Conservation (phyloP, 768 basidiomycete species). For the Phylloporus sp. region DNA sequence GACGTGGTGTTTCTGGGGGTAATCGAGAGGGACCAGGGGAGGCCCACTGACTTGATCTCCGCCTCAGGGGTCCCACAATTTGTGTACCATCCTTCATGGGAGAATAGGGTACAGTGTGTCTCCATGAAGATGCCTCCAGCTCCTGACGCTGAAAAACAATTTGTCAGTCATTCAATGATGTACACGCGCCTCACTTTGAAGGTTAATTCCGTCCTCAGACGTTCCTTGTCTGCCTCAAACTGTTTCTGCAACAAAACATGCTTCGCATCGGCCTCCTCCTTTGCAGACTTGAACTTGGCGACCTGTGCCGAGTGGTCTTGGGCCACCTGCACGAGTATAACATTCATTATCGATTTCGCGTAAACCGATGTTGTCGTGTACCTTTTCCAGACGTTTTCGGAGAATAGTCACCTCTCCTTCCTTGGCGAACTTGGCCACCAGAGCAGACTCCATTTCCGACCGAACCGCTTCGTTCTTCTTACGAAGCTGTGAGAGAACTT, state of each 20-base stretch:
- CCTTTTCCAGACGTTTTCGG: slow-evolving; percentile 66
- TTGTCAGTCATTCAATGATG: slow-evolving; percentile 10
- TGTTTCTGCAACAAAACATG: slow-evolving; percentile 55
- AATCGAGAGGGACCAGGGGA: slow-evolving; percentile 27
- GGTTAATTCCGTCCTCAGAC: slow-evolving; percentile 60
- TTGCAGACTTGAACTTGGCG: slow-evolving; percentile 52
- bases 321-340: slow-evolving; percentile 38
- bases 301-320: slow-evolving; percentile 59
- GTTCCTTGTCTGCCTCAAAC: slow-evolving; percentile 65
- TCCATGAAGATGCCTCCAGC: slow-evolving; percentile 53
- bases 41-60: slow-evolving; percentile 30
- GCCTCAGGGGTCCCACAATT: slow-evolving; percentile 38
- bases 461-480: slow-evolving; percentile 47
- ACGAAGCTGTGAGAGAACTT: slow-evolving; percentile 39
- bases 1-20: slow-evolving; percentile 37
- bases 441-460: slow-evolving; percentile 42
- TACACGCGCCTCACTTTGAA: slow-evolving; percentile 54
- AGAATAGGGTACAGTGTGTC: slow-evolving; percentile 44
- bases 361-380: slow-evolving; percentile 17
- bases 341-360: background rate
- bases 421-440: slow-evolving; percentile 51
- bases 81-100: slow-evolving; percentile 41
- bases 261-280: slow-evolving; percentile 57
- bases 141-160: slow-evolving; percentile 56
- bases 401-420: slow-evolving; percentile 71